Evolutionary conservation across 495 filamentous ascomycete genomes (phyloP).

Genomic region (Lasiosphaeria ovina): DNA sequence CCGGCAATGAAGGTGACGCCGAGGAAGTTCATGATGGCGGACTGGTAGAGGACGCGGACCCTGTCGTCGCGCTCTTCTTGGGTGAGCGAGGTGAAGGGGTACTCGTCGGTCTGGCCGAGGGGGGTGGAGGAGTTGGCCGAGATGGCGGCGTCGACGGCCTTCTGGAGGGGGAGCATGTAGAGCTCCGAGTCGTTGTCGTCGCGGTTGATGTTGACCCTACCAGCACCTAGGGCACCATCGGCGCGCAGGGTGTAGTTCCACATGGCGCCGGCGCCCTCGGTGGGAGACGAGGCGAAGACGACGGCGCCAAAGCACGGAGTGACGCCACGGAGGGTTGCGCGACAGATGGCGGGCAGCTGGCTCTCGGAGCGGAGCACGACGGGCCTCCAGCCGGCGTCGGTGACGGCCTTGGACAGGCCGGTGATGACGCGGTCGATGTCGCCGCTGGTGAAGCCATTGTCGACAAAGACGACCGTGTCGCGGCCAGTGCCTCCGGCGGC

Average conservation of each 20-base stretch:
- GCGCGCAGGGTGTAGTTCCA: slow-evolving; percentile 86
- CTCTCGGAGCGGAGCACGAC: slow-evolving; percentile 48
- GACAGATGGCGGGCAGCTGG: slow-evolving; percentile 60
- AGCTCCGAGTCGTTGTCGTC: slow-evolving; percentile 66
- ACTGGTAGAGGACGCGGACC: slow-evolving; percentile 66
- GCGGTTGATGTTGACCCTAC: slow-evolving; percentile 56
- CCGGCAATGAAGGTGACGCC: slow-evolving; percentile 67
- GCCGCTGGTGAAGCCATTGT: slow-evolving; percentile 67
- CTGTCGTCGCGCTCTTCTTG: slow-evolving; percentile 58
- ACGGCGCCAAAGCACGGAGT: slow-evolving; percentile 73
- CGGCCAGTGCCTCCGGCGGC: slow-evolving; percentile 47
- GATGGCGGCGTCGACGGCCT: slow-evolving; percentile 72
- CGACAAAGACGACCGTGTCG: slow-evolving; percentile 73
- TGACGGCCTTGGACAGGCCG: slow-evolving; percentile 51
- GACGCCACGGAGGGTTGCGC: slow-evolving; percentile 65
- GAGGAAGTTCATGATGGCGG: slow-evolving; percentile 62
- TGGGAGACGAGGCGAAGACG: slow-evolving; percentile 69
- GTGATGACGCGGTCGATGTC: slow-evolving; percentile 71
- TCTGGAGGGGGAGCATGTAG: slow-evolving; percentile 74
- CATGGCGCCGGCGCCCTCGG: slow-evolving; percentile 58
- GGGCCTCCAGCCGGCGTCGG: slow-evolving; percentile 54
- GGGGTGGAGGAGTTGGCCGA: slow-evolving; percentile 44
- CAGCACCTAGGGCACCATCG: slow-evolving; percentile 59
- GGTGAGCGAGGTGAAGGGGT: slow-evolving; percentile 68
- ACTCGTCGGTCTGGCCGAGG: slow-evolving; percentile 56